Base-by-base conservation (phyloP, 257 asterid species). In the Solanum pennellii region DNA sequence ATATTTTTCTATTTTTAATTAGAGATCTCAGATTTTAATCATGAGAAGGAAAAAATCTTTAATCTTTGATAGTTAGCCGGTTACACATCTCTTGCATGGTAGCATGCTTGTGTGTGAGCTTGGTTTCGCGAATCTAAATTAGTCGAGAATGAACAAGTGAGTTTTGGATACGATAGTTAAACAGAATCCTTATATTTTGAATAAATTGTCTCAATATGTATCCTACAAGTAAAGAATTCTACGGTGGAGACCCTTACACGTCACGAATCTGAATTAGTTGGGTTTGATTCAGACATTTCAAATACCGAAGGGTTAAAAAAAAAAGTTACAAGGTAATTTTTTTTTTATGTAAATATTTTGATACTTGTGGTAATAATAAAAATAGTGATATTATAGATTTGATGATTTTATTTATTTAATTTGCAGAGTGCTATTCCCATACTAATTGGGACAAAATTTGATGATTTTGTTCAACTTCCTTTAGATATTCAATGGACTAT, bases 381-480 rank as follows among this genome's bases (percentile, higher is more conserved):
- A 62, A 5, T 7, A 62, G n/a, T 12, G 14, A 47, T 62, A 62
- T 20, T 59, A 21, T 59, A 8, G 27, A 1, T 62, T 62, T 62
- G 31, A 62, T 62, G 7, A 72, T 25, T 65, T 65, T 65, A 3
- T 21, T 65, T 62, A 31, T 7, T 71, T 35, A 35, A 9, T 35
- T 20, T 73, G 27, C 83, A 75, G 83, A 75, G 56, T 39, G 83
- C 83, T 3, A 75, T 75, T 75, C 83, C 83, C 18, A 75, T 75
- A 75, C 11, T 75, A 75, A 75, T 75, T 75, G 83, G 83, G 83
- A 75, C 83, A 12, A 75, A 75, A n/a, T 75, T 39, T 75, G 83
- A 75, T 75, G 83, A 75, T 41, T 41, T 75, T 39, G 7, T 21
- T 42, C 83, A 41, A n/a, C 83, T 39, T 75, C 83, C 83, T 39